These are phyloP conservation scores for Chrysanthemum makinoi DNA, from an alignment of 129 eudicot genomes.

Conservation along the genomic window DNA sequence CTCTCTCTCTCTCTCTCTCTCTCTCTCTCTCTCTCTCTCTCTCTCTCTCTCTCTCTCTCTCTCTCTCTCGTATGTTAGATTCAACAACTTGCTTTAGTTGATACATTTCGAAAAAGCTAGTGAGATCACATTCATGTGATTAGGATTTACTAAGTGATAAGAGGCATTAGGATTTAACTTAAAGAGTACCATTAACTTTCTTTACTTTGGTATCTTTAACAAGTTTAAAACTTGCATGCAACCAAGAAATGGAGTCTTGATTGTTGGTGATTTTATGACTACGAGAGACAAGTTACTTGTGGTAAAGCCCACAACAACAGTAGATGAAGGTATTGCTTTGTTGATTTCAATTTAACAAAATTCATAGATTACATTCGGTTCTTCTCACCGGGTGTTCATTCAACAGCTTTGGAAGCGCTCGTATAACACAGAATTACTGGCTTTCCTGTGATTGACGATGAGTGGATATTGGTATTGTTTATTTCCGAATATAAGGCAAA, in stretches of 20 bases:
- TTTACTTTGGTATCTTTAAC: conserved; percentile 29
- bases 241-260: conserved; percentile 66
- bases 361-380: conserved; percentile 15
- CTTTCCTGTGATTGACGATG: conserved; percentile 88
- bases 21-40: too few species aligned
- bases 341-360: not conserved
- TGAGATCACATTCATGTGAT: too few species aligned
- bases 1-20: too few species aligned
- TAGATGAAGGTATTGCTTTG: conserved; percentile 68
- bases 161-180: too few species aligned
- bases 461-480: conserved; percentile 79
- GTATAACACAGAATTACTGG: conserved; percentile 88
- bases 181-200: not conserved
- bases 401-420: conserved; percentile 76
- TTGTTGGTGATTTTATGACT: conserved; percentile 92
- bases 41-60: too few species aligned
- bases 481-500: conserved; percentile 7
- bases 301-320: conserved; percentile 83
- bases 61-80: too few species aligned
- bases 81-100: too few species aligned
- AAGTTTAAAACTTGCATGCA: conserved; percentile 24
- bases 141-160: too few species aligned
- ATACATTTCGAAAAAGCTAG: too few species aligned
- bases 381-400: conserved; percentile 20
- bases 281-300: conserved; percentile 70